Base-by-base conservation (phyloP, 2,329 filamentous ascomycete species). In the Cladobotryum protrusum region DNA sequence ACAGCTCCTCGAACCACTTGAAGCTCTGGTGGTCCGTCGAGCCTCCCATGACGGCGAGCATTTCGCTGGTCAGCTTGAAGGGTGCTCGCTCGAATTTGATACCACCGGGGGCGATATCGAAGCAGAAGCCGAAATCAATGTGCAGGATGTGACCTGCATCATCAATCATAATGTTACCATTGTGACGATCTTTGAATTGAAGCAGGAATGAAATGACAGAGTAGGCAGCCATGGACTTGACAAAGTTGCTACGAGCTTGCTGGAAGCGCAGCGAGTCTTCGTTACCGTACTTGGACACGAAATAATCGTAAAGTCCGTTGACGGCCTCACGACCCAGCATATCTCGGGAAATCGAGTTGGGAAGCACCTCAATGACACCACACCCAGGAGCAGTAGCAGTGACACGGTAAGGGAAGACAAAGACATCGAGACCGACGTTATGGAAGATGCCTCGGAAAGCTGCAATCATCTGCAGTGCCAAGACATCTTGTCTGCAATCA, bases 151-250 rank as follows among this genome's bases (percentile, higher is more conserved):
- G 93, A 4, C 95, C 93, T 1, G 87, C 88, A 62, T 96, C 92
- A 67, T 99, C 92, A 56, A 99, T 85, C 95, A 99, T 99, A 74
- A 99, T 99, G 74, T 99, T 99, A 54, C 93, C 93, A 67, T 99
- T 99, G 73, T 99, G 93, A 3, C 93, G 85, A 66, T 99, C 93
- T 70, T 99, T 99, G 83, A 99, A 97, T 63, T 99, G 95, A 35
- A 99, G 75, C 13, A 99, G 76, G 72, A 95, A 99, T 0, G 89
- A 95, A 57, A 99, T 97, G 61, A 99, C 86, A 15, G 88, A 95
- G 74, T 99, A 99, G 12, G 93, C 95, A 0, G 95, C 93, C 93
- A 99, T 97, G 64, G 87, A 93, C 74, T 99, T 99, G 70, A 99
- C 91, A 65, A 99, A 99, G 70, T 97, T 97, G 72, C 82, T 91